These are phyloP conservation scores for Filobasidium uniguttulatum DNA, from an alignment of 1,284 basidiomycete genomes.

Conservation along the genomic window DNA sequence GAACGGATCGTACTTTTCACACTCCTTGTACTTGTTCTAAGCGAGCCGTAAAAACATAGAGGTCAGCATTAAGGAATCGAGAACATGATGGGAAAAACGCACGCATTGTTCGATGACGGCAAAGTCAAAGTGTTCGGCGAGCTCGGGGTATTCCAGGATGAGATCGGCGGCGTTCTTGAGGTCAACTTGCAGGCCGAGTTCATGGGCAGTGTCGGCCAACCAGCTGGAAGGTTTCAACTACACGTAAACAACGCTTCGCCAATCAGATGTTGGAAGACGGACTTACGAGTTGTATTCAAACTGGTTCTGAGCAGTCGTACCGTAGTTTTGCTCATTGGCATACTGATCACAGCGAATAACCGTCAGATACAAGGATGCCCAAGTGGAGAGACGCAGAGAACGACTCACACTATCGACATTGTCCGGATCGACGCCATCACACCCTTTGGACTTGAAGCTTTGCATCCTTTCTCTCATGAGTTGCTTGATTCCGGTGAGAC, in stretches of 20 bases:
- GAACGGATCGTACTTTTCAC: constrained; percentile 19
- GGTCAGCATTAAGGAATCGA: background rate
- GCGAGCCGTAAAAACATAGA: background rate
- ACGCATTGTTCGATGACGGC: constrained; percentile 22
- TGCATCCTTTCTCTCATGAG: constrained; percentile 23
- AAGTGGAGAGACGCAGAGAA: background rate
- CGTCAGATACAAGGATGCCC: background rate
- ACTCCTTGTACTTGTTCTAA: constrained; percentile 20
- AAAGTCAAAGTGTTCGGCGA: constrained; percentile 20
- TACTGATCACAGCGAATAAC: constrained; percentile 11
- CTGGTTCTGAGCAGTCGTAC: constrained; percentile 5
- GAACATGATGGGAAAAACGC: constrained; percentile 6
- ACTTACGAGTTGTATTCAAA: background rate
- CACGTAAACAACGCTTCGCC: no score
- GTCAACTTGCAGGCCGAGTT: constrained; percentile 18
- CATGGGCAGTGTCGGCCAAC: constrained; percentile 20
- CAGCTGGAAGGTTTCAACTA: constrained; percentile 17
- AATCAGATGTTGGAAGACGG: no score
- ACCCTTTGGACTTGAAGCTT: constrained; percentile 26
- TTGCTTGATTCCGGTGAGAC: constrained; percentile 18
- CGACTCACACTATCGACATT: constrained; percentile 26
- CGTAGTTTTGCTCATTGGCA: constrained; percentile 20
- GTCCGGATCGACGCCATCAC: constrained; percentile 34
- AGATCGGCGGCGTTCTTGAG: constrained; percentile 29
- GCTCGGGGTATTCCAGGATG: constrained; percentile 16